phyloP scores from a whole-genome alignment of 148 eudicot species.

The Arbutus unedo region DNA sequence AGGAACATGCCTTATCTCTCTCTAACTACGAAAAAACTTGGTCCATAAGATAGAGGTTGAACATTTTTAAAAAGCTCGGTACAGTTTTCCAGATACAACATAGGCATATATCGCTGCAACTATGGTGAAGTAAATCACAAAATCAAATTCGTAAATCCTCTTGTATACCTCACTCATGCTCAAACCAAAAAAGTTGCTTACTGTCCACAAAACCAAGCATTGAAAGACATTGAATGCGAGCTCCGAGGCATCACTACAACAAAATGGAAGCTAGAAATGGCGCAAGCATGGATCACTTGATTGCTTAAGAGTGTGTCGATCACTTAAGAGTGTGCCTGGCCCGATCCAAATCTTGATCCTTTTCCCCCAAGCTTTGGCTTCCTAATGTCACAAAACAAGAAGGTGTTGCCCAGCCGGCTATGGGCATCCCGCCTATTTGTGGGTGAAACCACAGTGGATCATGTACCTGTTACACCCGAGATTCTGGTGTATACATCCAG shows the following conservation, averaged over 20 bases:
- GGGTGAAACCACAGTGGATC: not conserved
- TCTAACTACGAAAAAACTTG: too few species aligned
- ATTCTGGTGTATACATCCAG: not conserved
- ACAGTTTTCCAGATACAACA: not conserved
- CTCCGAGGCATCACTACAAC: not conserved
- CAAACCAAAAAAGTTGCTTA: not conserved
- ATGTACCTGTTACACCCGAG: not conserved
- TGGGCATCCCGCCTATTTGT: not conserved
- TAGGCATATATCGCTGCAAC: not conserved
- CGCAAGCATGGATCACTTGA: not conserved
- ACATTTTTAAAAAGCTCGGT: too few species aligned
- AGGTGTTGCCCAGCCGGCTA: not conserved
- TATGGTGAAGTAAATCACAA: not conserved
- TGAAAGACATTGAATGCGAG: not conserved
- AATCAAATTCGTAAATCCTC: not conserved
- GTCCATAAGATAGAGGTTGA: too few species aligned
- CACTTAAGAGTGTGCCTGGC: not conserved
- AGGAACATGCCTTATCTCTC: too few species aligned
- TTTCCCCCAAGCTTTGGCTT: not conserved
- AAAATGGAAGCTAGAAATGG: not conserved
- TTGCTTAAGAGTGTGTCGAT: too few species aligned
- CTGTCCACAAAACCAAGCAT: not conserved
- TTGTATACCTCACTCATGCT: not conserved
- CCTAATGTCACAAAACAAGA: not conserved
- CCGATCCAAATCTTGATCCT: not conserved